phyloP scores from a whole-genome alignment of 2,329 filamentous ascomycete species.

The Fusarium tjaetaba region DNA sequence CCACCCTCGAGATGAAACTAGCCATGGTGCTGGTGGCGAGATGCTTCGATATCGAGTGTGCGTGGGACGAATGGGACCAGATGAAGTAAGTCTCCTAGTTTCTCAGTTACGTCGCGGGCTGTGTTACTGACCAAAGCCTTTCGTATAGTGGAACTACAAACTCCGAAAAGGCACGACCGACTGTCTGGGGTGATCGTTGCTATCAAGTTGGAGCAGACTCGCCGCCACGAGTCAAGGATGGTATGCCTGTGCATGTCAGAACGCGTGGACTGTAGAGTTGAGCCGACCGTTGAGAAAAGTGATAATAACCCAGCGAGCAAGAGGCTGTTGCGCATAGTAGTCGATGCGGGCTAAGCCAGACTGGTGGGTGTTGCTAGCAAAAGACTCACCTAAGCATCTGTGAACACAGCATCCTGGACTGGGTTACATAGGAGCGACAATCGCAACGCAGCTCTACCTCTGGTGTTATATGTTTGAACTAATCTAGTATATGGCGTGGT shows the following conservation, averaged over 20 bases:
- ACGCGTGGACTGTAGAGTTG: background rate
- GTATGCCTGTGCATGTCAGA: conserved; percentile 51
- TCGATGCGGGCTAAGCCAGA: too few species aligned
- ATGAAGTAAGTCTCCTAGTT: background rate
- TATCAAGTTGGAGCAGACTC: conserved; percentile 53
- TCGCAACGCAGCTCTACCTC: background rate
- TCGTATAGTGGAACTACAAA: background rate
- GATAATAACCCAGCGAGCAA: background rate
- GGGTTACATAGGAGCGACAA: background rate
- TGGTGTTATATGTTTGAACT: background rate
- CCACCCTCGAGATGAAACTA: conserved; percentile 51
- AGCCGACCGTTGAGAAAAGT: background rate
- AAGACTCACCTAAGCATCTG: background rate
- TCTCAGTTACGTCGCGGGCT: background rate
- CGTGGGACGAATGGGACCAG: conserved; percentile 35
- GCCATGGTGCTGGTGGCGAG: conserved; percentile 16
- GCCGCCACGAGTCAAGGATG: conserved; percentile 49
- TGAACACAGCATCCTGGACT: background rate
- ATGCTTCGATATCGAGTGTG: conserved; percentile 31
- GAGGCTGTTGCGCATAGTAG: background rate
- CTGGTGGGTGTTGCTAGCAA: background rate
- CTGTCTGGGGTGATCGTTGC: conserved; percentile 30
- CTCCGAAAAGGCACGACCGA: conserved; percentile 43
- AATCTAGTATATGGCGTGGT: background rate
- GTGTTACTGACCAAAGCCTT: background rate